Base-by-base conservation (phyloP, 495 filamentous ascomycete genomes). In the Pyrenopolyporus hunteri region DNA sequence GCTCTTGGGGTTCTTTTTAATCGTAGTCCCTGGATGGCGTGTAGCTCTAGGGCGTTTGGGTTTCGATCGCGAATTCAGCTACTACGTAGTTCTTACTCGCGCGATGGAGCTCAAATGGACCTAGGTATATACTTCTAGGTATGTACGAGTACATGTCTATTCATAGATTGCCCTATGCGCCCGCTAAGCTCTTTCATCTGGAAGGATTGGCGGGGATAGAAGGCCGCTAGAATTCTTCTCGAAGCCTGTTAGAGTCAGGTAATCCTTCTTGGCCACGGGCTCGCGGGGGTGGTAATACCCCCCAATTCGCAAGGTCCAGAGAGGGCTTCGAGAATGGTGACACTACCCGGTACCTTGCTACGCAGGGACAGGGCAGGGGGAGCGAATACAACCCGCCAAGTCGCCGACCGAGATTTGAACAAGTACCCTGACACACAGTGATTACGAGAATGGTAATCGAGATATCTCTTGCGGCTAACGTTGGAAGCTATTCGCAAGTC, bases 161-260 rank as follows among this genome's bases (percentile, higher is more conserved):
- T 19, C 33, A 54, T n/a, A 13, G 43, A 29, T 40, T 44, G 29
- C 31, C 43, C 25, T 44, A 55, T 31, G 59, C 36, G 50, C 17
- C 51, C 42, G 50, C 59, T 63, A 57, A 63, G 59, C 59, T 57
- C 45, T 25, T 4, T 40, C 9, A 60, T 11, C 17, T 37, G 20
- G 55, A 44, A 14, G 46, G 19, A 35, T 32, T 54, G 35, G 50
- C 48, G 54, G 61, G 48, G 51, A 45, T n/a, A 35, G 22, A 20
- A 5, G 10, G 31, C 32, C 61, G 56, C 62, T 65, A 60, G 62
- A 65, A 65, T 47, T 50, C 36, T 65, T 65, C 62, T 65, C 49
- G 62, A 65, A 65, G 44, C 43, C 29, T 49, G 31, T 46, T 37
- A 26, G 20, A 44, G 23, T 48, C 48, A 19, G 28, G 23, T 7